Evolutionary conservation across 225 moss, liverwort and hornwort genomes (phyloP).

Genomic region (Rhytidiadelphus loreus): DNA sequence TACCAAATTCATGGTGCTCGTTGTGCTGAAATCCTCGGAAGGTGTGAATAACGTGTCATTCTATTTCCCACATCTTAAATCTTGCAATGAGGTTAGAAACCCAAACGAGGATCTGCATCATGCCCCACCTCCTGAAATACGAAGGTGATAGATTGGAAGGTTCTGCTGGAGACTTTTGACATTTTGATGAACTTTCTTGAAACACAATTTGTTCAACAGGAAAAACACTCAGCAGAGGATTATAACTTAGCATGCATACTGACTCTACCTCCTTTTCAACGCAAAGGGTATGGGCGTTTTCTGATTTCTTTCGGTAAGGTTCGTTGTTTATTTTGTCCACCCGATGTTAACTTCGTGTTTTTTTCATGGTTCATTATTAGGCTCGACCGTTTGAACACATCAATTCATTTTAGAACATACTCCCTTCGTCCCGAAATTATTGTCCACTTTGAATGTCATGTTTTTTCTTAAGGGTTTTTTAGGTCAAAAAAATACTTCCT

Average conservation of each 20-base stretch:
- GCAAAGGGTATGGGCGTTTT: conserved; percentile 94
- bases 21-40: not conserved
- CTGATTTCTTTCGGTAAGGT: conserved; percentile 82
- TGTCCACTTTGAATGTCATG: no score
- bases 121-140: not conserved
- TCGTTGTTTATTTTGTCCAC: not conserved
- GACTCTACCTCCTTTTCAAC: conserved; percentile 91
- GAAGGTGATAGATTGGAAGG: not conserved
- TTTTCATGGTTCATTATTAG: not conserved
- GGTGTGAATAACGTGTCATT: not conserved
- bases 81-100: not conserved
- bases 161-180: not conserved
- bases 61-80: not conserved
- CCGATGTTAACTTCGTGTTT: not conserved
- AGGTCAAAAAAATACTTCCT: no score
- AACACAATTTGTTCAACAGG: conserved; percentile 30
- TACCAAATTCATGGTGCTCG: not conserved
- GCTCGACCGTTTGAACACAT: not conserved
- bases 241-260: conserved; percentile 95
- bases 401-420: not conserved
- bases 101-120: not conserved
- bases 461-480: no score
- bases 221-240: conserved; percentile 85
- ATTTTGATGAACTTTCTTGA: conserved; percentile 1
- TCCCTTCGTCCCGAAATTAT: no score